Conservation (phyloP, 1,284 basidiomycete genomes). For the Ganoderma sinense region DNA sequence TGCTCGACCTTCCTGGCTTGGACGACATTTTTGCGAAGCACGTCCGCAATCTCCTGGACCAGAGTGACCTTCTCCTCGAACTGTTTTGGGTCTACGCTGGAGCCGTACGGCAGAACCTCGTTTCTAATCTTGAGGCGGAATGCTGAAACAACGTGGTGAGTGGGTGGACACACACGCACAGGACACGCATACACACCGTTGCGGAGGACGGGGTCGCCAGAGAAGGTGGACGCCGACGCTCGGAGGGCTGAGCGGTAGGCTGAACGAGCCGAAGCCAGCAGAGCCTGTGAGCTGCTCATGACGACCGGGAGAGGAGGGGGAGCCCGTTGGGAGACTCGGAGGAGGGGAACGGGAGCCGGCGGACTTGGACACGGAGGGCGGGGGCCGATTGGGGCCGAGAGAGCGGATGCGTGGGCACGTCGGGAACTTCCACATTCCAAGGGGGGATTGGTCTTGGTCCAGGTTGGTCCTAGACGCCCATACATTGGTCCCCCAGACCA, state of each 20-base stretch:
- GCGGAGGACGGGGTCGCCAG: conserved; percentile 46
- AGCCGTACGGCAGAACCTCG: conserved; percentile 50
- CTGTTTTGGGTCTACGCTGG: conserved; percentile 51
- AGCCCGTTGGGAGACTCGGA: not conserved
- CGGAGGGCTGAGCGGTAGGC: conserved; percentile 76
- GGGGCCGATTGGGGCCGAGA: not conserved
- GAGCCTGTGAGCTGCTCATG: conserved; percentile 40
- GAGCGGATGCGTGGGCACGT: conserved; percentile 20
- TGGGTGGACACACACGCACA: conserved; percentile 23
- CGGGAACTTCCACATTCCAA: no score
- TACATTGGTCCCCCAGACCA: no score
- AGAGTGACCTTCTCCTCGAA: conserved; percentile 63
- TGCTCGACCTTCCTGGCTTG: conserved; percentile 61
- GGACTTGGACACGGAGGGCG: not conserved
- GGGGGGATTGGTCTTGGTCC: no score
- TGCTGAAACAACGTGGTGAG: conserved; percentile 50
- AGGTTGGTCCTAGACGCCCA: no score
- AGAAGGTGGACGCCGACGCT: conserved; percentile 70
- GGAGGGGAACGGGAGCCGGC: not conserved
- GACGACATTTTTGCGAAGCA: conserved; percentile 75
- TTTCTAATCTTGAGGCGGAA: conserved; percentile 74
- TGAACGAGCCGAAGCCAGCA: conserved; percentile 63
- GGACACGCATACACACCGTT: conserved; percentile 34
- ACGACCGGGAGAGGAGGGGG: not conserved
- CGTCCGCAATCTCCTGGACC: conserved; percentile 69